These are phyloP conservation scores for Aureobasidium mangrovei DNA, from an alignment of 2,329 filamentous ascomycete genomes.

Conservation along the genomic window DNA sequence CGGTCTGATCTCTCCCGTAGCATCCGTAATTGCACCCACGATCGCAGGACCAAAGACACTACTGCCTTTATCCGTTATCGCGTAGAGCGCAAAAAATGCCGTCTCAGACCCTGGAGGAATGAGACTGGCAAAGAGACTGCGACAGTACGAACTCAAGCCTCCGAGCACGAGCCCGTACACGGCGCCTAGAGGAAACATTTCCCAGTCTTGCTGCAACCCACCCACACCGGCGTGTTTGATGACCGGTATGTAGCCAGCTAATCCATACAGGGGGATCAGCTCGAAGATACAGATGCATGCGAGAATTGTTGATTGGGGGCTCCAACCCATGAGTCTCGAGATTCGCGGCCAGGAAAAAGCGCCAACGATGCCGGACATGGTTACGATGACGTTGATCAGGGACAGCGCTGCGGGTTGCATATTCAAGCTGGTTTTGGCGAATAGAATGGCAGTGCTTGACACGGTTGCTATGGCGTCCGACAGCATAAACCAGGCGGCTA, in stretches of 20 bases:
- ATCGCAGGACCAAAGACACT: constrained; percentile 91
- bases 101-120: constrained; percentile 92
- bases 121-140: constrained; percentile 73
- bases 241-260: constrained; percentile 78
- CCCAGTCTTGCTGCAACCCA: constrained; percentile 88
- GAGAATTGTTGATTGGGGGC: constrained; percentile 79
- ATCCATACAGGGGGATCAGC: constrained; percentile 82
- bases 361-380: constrained; percentile 71
- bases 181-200: constrained; percentile 88
- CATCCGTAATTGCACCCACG: constrained; percentile 86
- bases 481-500: constrained; percentile 87
- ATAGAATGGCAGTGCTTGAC: constrained; percentile 86
- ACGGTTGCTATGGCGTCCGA: constrained; percentile 93
- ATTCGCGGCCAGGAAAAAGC: constrained; percentile 84
- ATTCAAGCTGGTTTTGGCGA: constrained; percentile 83
- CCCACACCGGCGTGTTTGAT: constrained; percentile 65
- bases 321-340: constrained; percentile 59
- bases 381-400: constrained; percentile 89
- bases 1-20: constrained; percentile 41
- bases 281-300: constrained; percentile 89
- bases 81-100: constrained; percentile 92
- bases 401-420: constrained; percentile 86
- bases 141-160: constrained; percentile 82
- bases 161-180: constrained; percentile 91
- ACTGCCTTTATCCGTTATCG: constrained; percentile 94